phyloP scores from a whole-genome alignment of 1,284 basidiomycete genomes.

The Xerocomus minutiporus region DNA sequence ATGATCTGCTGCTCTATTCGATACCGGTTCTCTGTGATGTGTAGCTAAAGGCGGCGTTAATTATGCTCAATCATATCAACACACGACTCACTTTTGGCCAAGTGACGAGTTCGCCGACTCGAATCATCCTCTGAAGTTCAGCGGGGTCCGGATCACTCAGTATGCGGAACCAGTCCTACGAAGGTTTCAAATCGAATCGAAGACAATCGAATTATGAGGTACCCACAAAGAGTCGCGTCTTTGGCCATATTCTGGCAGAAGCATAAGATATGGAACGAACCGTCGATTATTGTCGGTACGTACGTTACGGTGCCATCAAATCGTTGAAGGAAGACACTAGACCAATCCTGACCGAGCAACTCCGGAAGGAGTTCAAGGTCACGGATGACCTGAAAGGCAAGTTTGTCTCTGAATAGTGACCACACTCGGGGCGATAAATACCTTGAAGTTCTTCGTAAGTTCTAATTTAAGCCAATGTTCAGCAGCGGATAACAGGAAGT shows the following conservation, averaged over 20 bases:
- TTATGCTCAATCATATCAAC: not conserved
- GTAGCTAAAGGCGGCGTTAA: conserved; percentile 50
- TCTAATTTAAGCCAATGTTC: conserved; percentile 95
- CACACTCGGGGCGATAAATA: conserved; percentile 10
- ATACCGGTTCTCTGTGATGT: conserved; percentile 86
- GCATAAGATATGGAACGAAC: conserved; percentile 28
- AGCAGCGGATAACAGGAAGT: conserved; percentile 87
- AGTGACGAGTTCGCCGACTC: conserved; percentile 84
- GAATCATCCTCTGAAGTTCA: conserved; percentile 80
- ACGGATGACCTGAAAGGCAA: conserved; percentile 64
- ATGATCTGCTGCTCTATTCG: conserved; percentile 80
- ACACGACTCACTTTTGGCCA: conserved; percentile 77
- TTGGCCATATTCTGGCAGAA: conserved; percentile 75
- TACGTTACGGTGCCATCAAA: conserved; percentile 83
- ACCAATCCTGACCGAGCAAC: conserved; percentile 91
- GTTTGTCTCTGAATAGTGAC: not conserved
- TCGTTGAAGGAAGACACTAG: conserved; percentile 86
- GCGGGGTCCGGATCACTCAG: conserved; percentile 79
- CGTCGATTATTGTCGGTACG: conserved; percentile 27
- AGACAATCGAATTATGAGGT: not conserved
- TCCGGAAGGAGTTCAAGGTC: conserved; percentile 90
- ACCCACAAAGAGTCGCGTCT: conserved; percentile 68
- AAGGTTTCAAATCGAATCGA: conserved; percentile 7
- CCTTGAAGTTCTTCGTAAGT: conserved; percentile 92
- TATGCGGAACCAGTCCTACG: conserved; percentile 78